phyloP scores from a whole-genome alignment of 2,329 filamentous ascomycete species.

The Penicillium oxalicum region DNA sequence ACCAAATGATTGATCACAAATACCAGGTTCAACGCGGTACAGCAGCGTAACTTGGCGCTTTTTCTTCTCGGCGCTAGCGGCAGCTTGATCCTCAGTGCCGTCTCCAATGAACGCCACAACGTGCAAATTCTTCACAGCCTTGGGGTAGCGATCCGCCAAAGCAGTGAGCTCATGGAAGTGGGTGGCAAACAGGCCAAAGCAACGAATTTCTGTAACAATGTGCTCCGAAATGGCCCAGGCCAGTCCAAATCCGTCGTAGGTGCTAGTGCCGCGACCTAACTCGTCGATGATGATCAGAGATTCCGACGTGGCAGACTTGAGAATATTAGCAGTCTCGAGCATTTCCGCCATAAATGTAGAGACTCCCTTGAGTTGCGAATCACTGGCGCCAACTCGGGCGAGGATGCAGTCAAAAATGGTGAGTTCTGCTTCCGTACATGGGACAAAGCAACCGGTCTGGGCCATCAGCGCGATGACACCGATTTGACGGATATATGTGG shows the following conservation, averaged over 20 bases:
- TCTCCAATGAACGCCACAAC: slow-evolving; percentile 86
- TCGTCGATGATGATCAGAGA: slow-evolving; percentile 98
- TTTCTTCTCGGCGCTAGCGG: slow-evolving; percentile 46
- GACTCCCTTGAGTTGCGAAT: slow-evolving; percentile 95
- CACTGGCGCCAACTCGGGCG: slow-evolving; percentile 88
- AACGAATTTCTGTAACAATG: slow-evolving; percentile 90
- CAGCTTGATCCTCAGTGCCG: slow-evolving; percentile 40
- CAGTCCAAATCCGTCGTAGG: slow-evolving; percentile 97
- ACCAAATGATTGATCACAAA: slow-evolving; percentile 96
- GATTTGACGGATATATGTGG: slow-evolving; percentile 95
- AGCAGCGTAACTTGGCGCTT: slow-evolving; percentile 82
- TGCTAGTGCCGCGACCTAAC: slow-evolving; percentile 90
- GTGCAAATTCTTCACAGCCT: slow-evolving; percentile 83
- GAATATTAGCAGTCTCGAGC: slow-evolving; percentile 96
- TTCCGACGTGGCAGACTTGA: slow-evolving; percentile 92
- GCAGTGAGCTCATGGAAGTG: slow-evolving; percentile 98
- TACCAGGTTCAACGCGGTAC: slow-evolving; percentile 92
- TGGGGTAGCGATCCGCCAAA: slow-evolving; percentile 72
- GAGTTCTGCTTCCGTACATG: slow-evolving; percentile 80
- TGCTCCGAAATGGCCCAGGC: slow-evolving; percentile 99
- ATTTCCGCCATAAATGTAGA: slow-evolving; percentile 99
- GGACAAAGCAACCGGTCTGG: slow-evolving; percentile 93
- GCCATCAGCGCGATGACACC: slow-evolving; percentile 97
- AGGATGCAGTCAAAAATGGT: slow-evolving; percentile 97
- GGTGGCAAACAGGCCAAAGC: slow-evolving; percentile 91